Conservation (phyloP, 2,329 filamentous ascomycete genomes). For the Xylaria sp. region DNA sequence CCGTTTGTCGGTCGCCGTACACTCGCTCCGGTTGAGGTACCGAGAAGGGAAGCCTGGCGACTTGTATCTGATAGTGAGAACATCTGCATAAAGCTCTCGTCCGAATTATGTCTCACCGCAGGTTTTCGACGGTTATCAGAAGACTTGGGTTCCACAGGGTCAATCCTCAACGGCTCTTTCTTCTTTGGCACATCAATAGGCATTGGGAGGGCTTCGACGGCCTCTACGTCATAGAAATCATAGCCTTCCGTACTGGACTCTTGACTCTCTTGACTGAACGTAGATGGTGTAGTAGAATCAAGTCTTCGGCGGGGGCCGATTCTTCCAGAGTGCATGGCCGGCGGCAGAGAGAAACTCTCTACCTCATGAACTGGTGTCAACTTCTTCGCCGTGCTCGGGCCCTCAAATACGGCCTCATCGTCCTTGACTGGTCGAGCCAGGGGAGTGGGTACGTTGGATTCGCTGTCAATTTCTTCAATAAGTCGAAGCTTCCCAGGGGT, state of each 20-base stretch:
- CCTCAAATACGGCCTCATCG: constrained; percentile 45
- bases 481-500: constrained; percentile 59
- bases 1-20: constrained; percentile 29
- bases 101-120: constrained; percentile 63
- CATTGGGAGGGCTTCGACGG: constrained; percentile 53
- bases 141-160: constrained; percentile 50
- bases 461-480: constrained; percentile 69
- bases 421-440: constrained; percentile 64
- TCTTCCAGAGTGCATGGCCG: constrained; percentile 55
- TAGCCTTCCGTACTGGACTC: constrained; percentile 70
- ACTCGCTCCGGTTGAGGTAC: constrained; percentile 52
- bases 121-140: constrained; percentile 47
- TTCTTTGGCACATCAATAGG: constrained; percentile 65
- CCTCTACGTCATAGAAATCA: constrained; percentile 73
- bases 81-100: constrained; percentile 68
- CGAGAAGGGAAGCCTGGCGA: constrained; percentile 53
- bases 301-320: constrained; percentile 57
- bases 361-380: constrained; percentile 63
- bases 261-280: constrained; percentile 63
- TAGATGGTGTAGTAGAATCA: constrained; percentile 63
- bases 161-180: constrained; percentile 53
- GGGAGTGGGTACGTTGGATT: constrained; percentile 71
- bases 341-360: constrained; percentile 62
- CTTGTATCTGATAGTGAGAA: constrained; percentile 67
- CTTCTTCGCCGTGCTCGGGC: constrained; percentile 52